These are phyloP conservation scores for Scutellaria galericulata DNA, from an alignment of 257 asterid species.

Conservation along the genomic window DNA sequence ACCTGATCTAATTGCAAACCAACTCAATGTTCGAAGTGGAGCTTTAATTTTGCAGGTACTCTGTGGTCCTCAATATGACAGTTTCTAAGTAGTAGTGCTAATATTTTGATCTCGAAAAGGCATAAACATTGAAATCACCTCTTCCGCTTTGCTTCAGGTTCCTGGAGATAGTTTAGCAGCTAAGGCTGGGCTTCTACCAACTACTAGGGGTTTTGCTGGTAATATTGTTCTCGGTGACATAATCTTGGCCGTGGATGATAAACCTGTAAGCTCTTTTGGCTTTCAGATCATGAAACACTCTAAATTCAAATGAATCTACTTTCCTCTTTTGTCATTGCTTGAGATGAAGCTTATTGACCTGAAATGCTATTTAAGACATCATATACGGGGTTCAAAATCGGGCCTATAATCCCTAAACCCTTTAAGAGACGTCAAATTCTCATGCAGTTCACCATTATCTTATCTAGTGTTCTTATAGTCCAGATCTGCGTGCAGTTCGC, in stretches of 20 bases:
- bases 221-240: conserved; percentile 85
- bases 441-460: too few species aligned
- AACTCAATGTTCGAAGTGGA: conserved; percentile 91
- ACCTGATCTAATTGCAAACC: conserved; percentile 79
- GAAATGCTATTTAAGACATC: too few species aligned
- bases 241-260: conserved; percentile 72
- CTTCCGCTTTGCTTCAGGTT: conserved; percentile 51
- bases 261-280: conserved; percentile 56
- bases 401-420: not conserved
- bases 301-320: too few species aligned
- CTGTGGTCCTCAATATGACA: conserved; percentile 17
- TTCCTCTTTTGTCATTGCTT: too few species aligned
- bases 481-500: too few species aligned
- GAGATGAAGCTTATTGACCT: too few species aligned
- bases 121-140: not conserved
- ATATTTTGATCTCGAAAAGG: not conserved
- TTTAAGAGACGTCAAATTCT: not conserved
- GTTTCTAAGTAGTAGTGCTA: not conserved
- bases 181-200: conserved; percentile 74
- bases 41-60: conserved; percentile 80
- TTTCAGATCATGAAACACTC: too few species aligned
- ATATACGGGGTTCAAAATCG: not conserved
- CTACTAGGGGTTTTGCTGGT: conserved; percentile 92
- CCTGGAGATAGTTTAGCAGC: conserved; percentile 79
- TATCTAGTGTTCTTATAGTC: too few species aligned